phyloP scores from a whole-genome alignment of 1,139 yeast species.

The Sugiyamaella sp. region DNA sequence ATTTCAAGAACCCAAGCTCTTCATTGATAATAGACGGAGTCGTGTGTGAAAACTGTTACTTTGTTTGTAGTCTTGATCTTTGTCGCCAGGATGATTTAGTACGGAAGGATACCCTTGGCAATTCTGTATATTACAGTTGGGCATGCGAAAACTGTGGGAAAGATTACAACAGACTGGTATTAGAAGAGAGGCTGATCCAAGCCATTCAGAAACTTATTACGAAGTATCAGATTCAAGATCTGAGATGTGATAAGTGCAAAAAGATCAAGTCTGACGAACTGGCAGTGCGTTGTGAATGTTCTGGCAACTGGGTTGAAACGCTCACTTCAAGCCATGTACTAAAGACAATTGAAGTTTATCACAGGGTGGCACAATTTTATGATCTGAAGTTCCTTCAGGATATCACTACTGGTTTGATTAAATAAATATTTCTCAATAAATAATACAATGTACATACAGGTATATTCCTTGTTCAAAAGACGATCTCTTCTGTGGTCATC shows the following conservation, averaged over 20 bases:
- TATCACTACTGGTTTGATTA: constrained; percentile 13
- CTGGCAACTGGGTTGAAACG: constrained; percentile 81
- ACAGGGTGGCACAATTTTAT: constrained; percentile 61
- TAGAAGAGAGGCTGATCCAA: constrained; percentile 79
- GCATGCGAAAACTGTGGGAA: constrained; percentile 69
- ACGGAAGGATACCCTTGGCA: constrained; percentile 28
- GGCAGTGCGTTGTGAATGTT: constrained; percentile 79
- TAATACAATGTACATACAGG: constrained; percentile 5
- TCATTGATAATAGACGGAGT: constrained; percentile 67
- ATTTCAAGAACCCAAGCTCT: constrained; percentile 75
- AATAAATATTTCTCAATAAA: constrained; percentile 10
- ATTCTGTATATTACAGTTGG: constrained; percentile 50
- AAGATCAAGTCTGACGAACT: constrained; percentile 68
- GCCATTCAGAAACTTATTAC: constrained; percentile 60
- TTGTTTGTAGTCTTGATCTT: constrained; percentile 74
- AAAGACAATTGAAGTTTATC: constrained; percentile 52
- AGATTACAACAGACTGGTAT: constrained; percentile 62
- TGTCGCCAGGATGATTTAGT: constrained; percentile 58
- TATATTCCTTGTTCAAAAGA: constrained; percentile 36
- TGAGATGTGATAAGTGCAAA: constrained; percentile 76
- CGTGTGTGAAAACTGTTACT: constrained; percentile 79
- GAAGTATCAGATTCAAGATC: constrained; percentile 76
- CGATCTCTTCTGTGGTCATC: constrained; percentile 74
- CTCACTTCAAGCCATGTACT: constrained; percentile 51
- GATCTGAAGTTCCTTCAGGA: constrained; percentile 62